Conservation (phyloP, 768 basidiomycete species). For the Suillus hirtellus region DNA sequence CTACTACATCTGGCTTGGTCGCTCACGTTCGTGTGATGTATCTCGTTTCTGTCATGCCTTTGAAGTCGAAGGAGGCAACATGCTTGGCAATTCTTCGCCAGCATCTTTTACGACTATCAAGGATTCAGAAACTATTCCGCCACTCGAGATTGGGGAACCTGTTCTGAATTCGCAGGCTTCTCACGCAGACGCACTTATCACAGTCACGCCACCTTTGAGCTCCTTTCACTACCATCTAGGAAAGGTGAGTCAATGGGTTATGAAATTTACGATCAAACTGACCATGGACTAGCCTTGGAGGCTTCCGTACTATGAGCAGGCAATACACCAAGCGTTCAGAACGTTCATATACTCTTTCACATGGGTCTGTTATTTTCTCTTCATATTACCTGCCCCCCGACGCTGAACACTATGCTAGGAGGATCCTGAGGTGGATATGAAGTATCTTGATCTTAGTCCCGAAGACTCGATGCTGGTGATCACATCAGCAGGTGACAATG, state of each 20-base stretch:
- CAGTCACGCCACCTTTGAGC: constrained; percentile 54
- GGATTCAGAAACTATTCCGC: constrained; percentile 38
- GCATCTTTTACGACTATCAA: constrained; percentile 34
- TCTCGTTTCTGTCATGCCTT: constrained; percentile 57
- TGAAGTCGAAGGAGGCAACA: constrained; percentile 63
- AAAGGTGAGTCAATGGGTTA: constrained; percentile 34
- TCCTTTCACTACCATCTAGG: constrained; percentile 64
- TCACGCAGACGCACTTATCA: constrained; percentile 38
- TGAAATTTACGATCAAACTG: background rate
- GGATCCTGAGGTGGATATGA: constrained; percentile 75
- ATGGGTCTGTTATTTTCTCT: constrained; percentile 40
- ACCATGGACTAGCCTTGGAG: constrained; percentile 51
- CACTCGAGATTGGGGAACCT: constrained; percentile 44
- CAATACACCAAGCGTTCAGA: constrained; percentile 65
- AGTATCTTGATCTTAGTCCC: constrained; percentile 53
- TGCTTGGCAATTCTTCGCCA: constrained; percentile 51
- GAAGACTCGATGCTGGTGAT: constrained; percentile 73
- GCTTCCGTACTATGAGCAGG: constrained; percentile 68
- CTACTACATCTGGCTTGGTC: constrained; percentile 77
- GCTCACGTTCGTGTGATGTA: constrained; percentile 61
- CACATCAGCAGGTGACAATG: constrained; percentile 79
- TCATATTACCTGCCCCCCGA: constrained; percentile 1
- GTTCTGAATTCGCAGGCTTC: constrained; percentile 25
- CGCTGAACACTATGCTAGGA: constrained; percentile 43
- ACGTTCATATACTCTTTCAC: constrained; percentile 68